A percentile compares a stretch with the other conserved stretches of the same genome.
Evolutionary conservation across 2,329 filamentous ascomycete genomes (phyloP).

Genomic region (Colletotrichum magnum): DNA sequence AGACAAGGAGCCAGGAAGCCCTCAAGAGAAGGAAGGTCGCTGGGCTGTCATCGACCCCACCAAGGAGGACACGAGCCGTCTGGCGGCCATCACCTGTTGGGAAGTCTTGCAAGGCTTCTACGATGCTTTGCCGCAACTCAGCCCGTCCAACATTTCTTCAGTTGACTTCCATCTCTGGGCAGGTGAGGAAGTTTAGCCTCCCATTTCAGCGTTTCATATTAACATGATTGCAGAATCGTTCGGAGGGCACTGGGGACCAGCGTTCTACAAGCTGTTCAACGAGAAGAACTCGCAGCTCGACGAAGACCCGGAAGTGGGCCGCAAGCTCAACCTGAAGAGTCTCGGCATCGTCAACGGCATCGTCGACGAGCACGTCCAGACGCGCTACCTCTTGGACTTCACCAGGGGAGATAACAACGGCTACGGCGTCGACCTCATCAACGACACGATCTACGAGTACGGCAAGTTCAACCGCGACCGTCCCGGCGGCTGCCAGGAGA

Average conservation of each 20-base stretch:
- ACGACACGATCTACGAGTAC: slow-evolving; percentile 26
- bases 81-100: slow-evolving; percentile 26
- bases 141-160: slow-evolving; percentile 13
- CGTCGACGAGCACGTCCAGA: no score
- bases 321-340: no score
- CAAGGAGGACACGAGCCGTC: slow-evolving; percentile 22
- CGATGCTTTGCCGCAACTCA: slow-evolving; percentile 20
- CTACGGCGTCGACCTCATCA: slow-evolving; percentile 13
- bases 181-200: no score
- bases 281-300: no score
- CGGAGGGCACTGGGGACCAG: no score
- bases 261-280: no score
- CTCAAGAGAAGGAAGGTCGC: slow-evolving; percentile 13
- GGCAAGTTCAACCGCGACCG: slow-evolving; percentile 26
- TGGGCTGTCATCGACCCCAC: slow-evolving; percentile 25
- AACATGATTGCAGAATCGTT: no score
- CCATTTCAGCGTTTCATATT: no score
- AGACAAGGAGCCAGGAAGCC: slow-evolving; percentile 5
- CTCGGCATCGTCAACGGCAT: no score
- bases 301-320: no score
- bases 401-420: background rate
- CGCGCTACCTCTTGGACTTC: no score
- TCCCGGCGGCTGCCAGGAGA: slow-evolving; percentile 23
- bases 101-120: slow-evolving; percentile 27
- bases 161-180: slow-evolving; percentile 17